phyloP scores from a whole-genome alignment of 176 grass and related monocot genomes.

The Saccharum officinarum region DNA sequence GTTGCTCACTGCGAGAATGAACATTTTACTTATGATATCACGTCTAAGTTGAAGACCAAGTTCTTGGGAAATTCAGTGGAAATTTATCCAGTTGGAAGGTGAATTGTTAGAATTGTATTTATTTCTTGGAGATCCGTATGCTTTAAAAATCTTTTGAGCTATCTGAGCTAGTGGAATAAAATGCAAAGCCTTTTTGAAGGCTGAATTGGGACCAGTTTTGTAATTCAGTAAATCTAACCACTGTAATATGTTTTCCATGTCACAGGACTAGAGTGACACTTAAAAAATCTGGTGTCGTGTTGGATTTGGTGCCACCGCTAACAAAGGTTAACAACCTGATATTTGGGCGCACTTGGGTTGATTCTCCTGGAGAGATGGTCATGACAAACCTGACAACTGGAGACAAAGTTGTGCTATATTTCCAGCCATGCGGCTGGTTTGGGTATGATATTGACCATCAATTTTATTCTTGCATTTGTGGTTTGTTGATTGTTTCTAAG shows the following conservation, averaged over 20 bases:
- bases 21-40: constrained; percentile 97
- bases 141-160: neutral
- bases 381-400: constrained; percentile 83
- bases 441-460: constrained; percentile 52
- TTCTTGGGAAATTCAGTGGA: constrained; percentile 96
- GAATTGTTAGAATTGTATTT: constrained; percentile 23
- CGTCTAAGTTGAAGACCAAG: constrained; percentile 94
- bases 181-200: neutral
- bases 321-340: constrained; percentile 95
- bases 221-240: constrained; percentile 24
- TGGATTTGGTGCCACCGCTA: constrained; percentile 83
- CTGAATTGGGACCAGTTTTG: neutral
- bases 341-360: constrained; percentile 92
- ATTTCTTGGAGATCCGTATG: neutral
- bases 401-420: constrained; percentile 90
- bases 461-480: constrained; percentile 9
- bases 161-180: neutral
- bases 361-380: constrained; percentile 86
- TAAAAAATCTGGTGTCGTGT: constrained; percentile 71
- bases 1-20: constrained; percentile 84
- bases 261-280: constrained; percentile 82
- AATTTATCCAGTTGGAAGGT: constrained; percentile 97
- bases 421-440: constrained; percentile 95
- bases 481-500: neutral
- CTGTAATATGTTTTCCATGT: constrained; percentile 30